phyloP scores from a whole-genome alignment of 2,329 filamentous ascomycete genomes.

The Magnaporthiopsis poae region DNA sequence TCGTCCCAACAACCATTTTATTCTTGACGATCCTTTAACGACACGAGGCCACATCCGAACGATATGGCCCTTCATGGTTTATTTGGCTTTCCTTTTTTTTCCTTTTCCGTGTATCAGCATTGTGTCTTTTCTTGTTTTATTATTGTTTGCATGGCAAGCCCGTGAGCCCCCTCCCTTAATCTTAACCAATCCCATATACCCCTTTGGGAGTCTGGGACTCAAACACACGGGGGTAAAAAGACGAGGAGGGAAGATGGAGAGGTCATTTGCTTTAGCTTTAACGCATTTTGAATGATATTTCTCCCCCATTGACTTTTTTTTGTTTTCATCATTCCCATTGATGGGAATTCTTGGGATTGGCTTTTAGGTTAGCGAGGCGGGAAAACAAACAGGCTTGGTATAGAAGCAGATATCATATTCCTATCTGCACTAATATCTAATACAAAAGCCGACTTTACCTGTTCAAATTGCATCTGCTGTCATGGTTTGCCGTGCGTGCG shows the following conservation, averaged over 20 bases:
- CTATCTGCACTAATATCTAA: constrained; percentile 1
- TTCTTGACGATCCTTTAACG: constrained; percentile 12
- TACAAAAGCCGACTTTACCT: background rate
- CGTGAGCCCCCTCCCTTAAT: constrained; percentile 5
- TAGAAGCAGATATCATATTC: background rate
- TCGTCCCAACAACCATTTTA: constrained; percentile 9
- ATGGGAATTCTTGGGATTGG: too few relatives aligned
- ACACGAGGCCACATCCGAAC: constrained; percentile 5
- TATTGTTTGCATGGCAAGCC: constrained; percentile 1
- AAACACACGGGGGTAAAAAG: background rate
- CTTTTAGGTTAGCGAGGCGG: too few relatives aligned
- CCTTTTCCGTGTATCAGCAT: background rate
- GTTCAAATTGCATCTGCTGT: background rate
- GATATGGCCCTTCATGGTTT: background rate
- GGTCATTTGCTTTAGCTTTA: background rate
- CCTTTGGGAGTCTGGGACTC: constrained; percentile 1
- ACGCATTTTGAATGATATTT: background rate
- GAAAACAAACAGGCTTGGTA: background rate
- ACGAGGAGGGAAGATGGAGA: background rate
- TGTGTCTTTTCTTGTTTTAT: background rate
- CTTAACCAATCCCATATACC: background rate
- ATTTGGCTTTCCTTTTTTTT: background rate
- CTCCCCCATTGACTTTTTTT: background rate
- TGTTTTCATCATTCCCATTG: too few relatives aligned
- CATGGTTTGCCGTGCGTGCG: too few relatives aligned